Percentiles rank a stretch among this genome's conserved stretches.
These are phyloP conservation scores for Podila minutissima DNA, from an alignment of 192 early-diverging fungal genomes.

Conservation along the genomic window DNA sequence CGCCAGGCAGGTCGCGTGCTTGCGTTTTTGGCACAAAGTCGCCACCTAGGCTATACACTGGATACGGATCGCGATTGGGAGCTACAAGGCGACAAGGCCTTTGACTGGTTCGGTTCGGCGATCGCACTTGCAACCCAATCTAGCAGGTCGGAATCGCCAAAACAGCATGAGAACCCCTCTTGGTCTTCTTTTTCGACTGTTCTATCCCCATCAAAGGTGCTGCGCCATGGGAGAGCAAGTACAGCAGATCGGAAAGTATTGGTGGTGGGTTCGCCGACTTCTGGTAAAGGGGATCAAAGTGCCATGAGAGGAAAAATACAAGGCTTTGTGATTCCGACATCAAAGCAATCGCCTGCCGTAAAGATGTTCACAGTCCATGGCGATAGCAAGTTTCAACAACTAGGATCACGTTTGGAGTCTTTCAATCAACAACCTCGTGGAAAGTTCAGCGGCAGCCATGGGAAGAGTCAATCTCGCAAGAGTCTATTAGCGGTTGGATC, in stretches of 20 bases:
- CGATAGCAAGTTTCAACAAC: slow-evolving; percentile 47
- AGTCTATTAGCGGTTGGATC: slow-evolving; percentile 33
- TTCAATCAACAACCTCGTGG: neutral
- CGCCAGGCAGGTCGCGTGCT: slow-evolving; percentile 31
- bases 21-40: slow-evolving; percentile 16
- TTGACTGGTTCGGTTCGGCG: slow-evolving; percentile 40
- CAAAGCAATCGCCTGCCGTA: neutral
- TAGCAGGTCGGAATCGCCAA: neutral
- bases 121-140: slow-evolving; percentile 8
- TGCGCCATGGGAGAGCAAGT: too few species aligned
- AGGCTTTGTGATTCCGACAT: slow-evolving; percentile 47
- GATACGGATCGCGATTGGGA: slow-evolving; percentile 45
- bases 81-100: slow-evolving; percentile 15
- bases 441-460: neutral
- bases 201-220: neutral
- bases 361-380: slow-evolving; percentile 46
- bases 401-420: slow-evolving; percentile 25
- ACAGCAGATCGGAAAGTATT: slow-evolving; percentile 11
- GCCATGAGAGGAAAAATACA: slow-evolving; percentile 63
- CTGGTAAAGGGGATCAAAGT: slow-evolving; percentile 21
- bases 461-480: neutral
- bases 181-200: neutral
- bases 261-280: slow-evolving; percentile 38
- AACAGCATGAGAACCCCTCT: neutral
- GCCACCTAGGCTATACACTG: slow-evolving; percentile 15